Base-by-base conservation (phyloP, 176 grass and related monocot species). In the Puya raimondii region DNA sequence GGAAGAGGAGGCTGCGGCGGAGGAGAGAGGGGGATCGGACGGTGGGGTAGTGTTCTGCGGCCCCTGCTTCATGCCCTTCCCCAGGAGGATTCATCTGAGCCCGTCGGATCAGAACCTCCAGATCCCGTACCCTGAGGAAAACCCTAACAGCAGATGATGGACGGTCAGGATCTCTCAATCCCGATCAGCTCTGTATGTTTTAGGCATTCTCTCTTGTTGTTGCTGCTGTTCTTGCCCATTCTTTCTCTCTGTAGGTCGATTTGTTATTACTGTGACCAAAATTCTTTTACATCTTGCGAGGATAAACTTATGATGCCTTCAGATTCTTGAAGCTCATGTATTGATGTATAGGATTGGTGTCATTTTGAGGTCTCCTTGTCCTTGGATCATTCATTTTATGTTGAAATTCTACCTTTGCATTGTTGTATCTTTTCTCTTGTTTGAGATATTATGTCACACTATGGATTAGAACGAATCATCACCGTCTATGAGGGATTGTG, bases 31-130 rank as follows among this genome's bases (percentile, higher is more conserved):
- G 65, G 68, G 63, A 13, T 78, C 70, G 64, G 80, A 22, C 59
- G 21, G 78, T 29, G 85, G 80, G 25, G 61, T 79, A 21, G 23
- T 86, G 64, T 78, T 87, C 51, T 96, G 92, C 70, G 88, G 92
- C 3, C 88, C 92, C 26, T 91, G 85, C 57, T 2, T 89, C 50
- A 53, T 83, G 74, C 80, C 82, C 17, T 81, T 91, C 51, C 83
- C 88, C 10, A 83, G 88, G 67, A 87, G 77, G 78, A 86, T 96
- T 65, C 84, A 83, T 74, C 73, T 71, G 14, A 82, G 74, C 72
- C 78, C 91, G 23, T 87, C 84, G 2, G 86, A 86, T 72, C 80
- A 90, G 78, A 95, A 87, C 70, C 54, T 56, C 10, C 26, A 64
- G 70, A 9, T 73, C 70, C 58, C 78, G 51, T 12, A 23, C 57